Evolutionary conservation across 202 grass and related monocot genomes (phyloP), one percentile per base, ranked within the genome.

Genomic region (Cymbopogon flexuosus): DNA sequence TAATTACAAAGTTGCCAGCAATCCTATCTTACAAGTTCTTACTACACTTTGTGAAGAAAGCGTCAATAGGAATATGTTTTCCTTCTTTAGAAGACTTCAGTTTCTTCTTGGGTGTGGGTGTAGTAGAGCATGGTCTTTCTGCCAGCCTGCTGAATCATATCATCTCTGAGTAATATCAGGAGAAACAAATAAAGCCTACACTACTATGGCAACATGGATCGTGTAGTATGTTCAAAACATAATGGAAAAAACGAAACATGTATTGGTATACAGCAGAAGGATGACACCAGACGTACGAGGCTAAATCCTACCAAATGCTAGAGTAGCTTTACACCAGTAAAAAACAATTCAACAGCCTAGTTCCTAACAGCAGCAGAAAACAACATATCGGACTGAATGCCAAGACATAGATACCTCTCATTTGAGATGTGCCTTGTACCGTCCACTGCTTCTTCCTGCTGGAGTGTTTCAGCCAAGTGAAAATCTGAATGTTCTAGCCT

Each of bases 401-500:
- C 27, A 31, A 21, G 5, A 39, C 29, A 76, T 18, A 52, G 34
- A 76, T 82, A 85, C 88, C 88, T 90, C 39, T 85, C 75, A 14
- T 82, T 82, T 23, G 39, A 56, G 42, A 78, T 14, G 81, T 51
- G 65, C 49, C 35, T 51, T 74, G 59, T 62, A 31, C 42, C 59
- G 24, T 78, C 84, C 56, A 22, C 63, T 4, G 72, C 67, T 41
- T 98, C 95, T 85, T 96, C 88, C 86, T 94, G 70, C 47, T 98
- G 92, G 79, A 98, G 80, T 42, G 65, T 82, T 84, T 95, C 79
- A 54, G 95, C 92, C 39, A 98, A 84, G 80, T 98, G 95, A 43
- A 84, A 93, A 60, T 94, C 92, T 7, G 86, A 83, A 91, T 98
- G 95, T 70, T 98, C 92, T 81, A 84, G 86, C 51, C 95, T 94